Percentiles rank a stretch among this genome's conserved stretches.
Conservation (phyloP, 1,284 basidiomycete genomes). For the Anthracocystis panici-leucophaei region DNA sequence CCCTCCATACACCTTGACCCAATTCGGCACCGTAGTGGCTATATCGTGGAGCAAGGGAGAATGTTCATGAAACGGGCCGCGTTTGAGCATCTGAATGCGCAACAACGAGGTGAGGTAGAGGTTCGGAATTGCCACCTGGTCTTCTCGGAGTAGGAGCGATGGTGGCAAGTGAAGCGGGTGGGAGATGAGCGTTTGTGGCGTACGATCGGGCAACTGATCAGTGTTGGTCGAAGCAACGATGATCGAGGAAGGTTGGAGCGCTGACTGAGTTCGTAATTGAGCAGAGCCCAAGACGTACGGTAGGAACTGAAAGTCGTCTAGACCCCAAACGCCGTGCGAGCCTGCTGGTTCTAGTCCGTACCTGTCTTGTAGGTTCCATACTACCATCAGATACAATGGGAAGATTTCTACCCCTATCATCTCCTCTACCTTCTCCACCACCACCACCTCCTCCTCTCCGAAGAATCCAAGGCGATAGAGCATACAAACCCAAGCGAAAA, state of each 20-base stretch:
- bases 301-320: constrained; percentile 90
- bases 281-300: constrained; percentile 92
- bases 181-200: constrained; percentile 19
- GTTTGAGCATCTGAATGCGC: constrained; percentile 71
- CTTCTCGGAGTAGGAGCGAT: neutral
- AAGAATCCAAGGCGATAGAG: constrained; percentile 58
- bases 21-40: constrained; percentile 83
- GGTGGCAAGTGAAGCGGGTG: neutral
- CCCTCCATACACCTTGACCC: constrained; percentile 89
- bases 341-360: constrained; percentile 96
- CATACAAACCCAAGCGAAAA: constrained; percentile 62
- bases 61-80: constrained; percentile 63
- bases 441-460: neutral
- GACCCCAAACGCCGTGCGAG: constrained; percentile 96
- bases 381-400: constrained; percentile 81
- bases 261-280: constrained; percentile 75
- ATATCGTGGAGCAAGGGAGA: constrained; percentile 86
- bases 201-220: neutral
- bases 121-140: constrained; percentile 37
- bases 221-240: constrained; percentile 16
- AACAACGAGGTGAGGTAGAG: constrained; percentile 75
- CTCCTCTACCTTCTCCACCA: constrained; percentile 34
- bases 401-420: constrained; percentile 74
- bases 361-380: constrained; percentile 86
- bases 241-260: constrained; percentile 16